These are phyloP conservation scores for Eucalyptus polyanthemos DNA, from an alignment of 345 rosid species.

Conservation along the genomic window DNA sequence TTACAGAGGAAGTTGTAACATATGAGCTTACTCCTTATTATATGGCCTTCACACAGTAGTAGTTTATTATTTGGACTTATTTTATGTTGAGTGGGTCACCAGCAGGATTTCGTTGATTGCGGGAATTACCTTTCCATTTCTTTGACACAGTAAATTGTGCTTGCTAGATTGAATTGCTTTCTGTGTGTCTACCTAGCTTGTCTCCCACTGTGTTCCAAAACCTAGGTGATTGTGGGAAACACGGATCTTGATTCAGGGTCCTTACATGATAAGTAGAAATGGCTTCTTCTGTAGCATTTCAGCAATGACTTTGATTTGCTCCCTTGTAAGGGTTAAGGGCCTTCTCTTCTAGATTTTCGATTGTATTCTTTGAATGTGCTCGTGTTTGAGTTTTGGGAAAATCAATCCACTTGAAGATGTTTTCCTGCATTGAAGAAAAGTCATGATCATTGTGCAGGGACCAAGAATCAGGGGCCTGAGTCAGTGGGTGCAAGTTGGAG, in stretches of 20 bases:
- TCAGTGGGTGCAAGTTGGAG: background rate
- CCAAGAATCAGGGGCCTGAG: background rate
- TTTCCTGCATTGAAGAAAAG: background rate
- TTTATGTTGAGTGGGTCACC: background rate
- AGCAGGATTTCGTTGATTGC: background rate
- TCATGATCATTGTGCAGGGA: background rate
- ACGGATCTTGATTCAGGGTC: background rate
- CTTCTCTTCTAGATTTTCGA: background rate
- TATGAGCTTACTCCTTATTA: background rate
- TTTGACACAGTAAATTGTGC: background rate
- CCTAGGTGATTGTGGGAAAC: background rate
- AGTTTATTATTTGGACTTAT: background rate
- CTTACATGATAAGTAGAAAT: background rate
- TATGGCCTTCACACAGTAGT: background rate
- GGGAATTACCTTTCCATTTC: background rate
- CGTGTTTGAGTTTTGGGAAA: background rate
- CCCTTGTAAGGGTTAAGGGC: background rate
- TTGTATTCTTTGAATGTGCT: background rate
- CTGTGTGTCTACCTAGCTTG: background rate
- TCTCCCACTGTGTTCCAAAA: background rate
- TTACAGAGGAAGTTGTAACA: background rate
- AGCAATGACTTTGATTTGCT: background rate
- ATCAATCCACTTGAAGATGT: background rate
- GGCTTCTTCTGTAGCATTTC: background rate
- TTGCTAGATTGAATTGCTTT: background rate